Conservation (phyloP, 1,284 basidiomycete species). For the Tylopilus orsonianus region DNA sequence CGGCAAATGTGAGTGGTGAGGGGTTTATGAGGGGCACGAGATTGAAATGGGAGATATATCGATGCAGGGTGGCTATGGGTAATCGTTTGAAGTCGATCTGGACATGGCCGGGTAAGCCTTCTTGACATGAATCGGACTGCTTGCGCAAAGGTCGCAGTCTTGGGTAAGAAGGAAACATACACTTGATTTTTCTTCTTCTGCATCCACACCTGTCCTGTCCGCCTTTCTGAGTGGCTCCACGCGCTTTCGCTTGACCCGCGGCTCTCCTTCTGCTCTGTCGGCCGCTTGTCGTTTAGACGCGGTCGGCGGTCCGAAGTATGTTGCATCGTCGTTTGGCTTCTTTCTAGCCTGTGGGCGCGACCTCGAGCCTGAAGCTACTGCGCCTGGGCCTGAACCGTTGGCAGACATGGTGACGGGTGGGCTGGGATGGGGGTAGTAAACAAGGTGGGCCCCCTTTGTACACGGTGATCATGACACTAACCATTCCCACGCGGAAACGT, state of each 20-base stretch:
- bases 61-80: conserved; percentile 57
- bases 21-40: conserved; percentile 68
- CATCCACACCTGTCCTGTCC: conserved; percentile 24
- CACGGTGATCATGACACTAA: conserved; percentile 1
- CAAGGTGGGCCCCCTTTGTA: conserved; percentile 3
- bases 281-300: conserved; percentile 54
- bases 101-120: conserved; percentile 17
- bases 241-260: conserved; percentile 68
- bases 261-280: conserved; percentile 65
- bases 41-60: conserved; percentile 69
- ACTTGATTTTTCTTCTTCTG: conserved; percentile 40
- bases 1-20: conserved; percentile 60
- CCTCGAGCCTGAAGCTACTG: conserved; percentile 45
- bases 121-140: background rate
- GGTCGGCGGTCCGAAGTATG: conserved; percentile 58
- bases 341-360: conserved; percentile 58
- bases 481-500: conserved; percentile 28
- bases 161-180: conserved; percentile 31
- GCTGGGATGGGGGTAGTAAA: conserved; percentile 6
- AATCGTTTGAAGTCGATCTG: conserved; percentile 73
- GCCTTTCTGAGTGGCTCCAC: conserved; percentile 42
- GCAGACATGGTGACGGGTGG: conserved; percentile 36
- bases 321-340: conserved; percentile 59
- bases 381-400: conserved; percentile 27
- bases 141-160: conserved; percentile 1